These are phyloP conservation scores for Tylopilus orsonianus DNA, from an alignment of 1,284 basidiomycete species.

Conservation along the genomic window DNA sequence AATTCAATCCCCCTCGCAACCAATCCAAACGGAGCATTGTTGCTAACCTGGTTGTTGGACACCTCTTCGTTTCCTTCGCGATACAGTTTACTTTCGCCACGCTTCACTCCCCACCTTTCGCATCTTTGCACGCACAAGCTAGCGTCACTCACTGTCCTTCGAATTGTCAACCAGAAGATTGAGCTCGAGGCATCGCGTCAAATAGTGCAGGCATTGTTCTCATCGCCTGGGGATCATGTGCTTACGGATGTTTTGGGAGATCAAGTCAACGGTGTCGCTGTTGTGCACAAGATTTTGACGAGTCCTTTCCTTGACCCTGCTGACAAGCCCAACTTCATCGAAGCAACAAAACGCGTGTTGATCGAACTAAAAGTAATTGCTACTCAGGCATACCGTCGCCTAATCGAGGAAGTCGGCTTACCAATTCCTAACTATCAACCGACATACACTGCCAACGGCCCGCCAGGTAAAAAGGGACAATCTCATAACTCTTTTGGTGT, in stretches of 20 bases:
- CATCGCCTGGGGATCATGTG: slow-evolving; percentile 82
- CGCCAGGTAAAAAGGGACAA: slow-evolving; percentile 67
- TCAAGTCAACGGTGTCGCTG: slow-evolving; percentile 93
- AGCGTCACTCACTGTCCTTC: slow-evolving; percentile 89
- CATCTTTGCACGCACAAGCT: slow-evolving; percentile 98
- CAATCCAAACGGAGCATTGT: slow-evolving; percentile 93
- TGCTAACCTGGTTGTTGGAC: slow-evolving; percentile 97
- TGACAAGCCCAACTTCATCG: slow-evolving; percentile 71
- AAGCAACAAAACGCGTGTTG: slow-evolving; percentile 85
- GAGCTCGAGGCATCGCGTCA: slow-evolving; percentile 82
- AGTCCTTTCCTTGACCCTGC: slow-evolving; percentile 77
- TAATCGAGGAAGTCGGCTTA: slow-evolving; percentile 92
- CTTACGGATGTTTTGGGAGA: slow-evolving; percentile 92
- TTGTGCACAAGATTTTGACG: slow-evolving; percentile 90
- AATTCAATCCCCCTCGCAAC: slow-evolving; percentile 98
- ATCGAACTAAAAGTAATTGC: slow-evolving; percentile 87
- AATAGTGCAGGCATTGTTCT: slow-evolving; percentile 83
- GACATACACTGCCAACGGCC: slow-evolving; percentile 65
- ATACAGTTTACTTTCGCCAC: slow-evolving; percentile 89
- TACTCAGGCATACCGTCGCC: slow-evolving; percentile 88
- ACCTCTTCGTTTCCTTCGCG: slow-evolving; percentile 90
- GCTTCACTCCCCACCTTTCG: slow-evolving; percentile 93
- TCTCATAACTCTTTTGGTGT: slow-evolving; percentile 59
- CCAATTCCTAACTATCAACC: slow-evolving; percentile 85
- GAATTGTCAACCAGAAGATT: slow-evolving; percentile 90